Conservation (phyloP, 2,329 filamentous ascomycete genomes). For the Fusarium dlaminii region DNA sequence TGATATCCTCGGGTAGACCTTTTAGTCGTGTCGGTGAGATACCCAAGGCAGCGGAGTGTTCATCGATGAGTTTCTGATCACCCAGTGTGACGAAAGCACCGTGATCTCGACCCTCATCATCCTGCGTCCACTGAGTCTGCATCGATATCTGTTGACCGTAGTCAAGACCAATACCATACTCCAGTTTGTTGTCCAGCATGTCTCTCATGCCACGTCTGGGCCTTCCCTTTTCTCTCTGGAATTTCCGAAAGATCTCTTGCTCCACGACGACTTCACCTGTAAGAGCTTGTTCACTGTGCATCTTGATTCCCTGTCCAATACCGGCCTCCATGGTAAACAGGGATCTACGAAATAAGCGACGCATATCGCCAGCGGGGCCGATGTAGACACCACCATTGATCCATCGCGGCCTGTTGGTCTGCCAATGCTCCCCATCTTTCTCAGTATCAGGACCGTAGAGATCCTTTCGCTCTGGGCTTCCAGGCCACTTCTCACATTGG, state of each 20-base stretch:
- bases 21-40: neutral
- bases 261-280: neutral
- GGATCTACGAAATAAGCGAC: neutral
- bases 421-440: neutral
- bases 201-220: rapidly evolving
- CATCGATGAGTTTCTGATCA: neutral
- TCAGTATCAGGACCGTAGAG: neutral
- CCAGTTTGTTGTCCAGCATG: neutral
- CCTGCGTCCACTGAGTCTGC: neutral
- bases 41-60: neutral
- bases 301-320: neutral
- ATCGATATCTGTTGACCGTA: neutral
- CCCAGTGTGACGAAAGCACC: neutral
- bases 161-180: neutral
- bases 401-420: neutral
- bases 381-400: neutral
- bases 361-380: conserved; percentile 5
- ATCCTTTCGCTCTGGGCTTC: neutral
- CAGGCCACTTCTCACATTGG: neutral
- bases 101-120: neutral
- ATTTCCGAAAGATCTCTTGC: neutral
- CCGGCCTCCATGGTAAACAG: neutral
- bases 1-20: neutral
- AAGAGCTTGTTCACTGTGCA: neutral
- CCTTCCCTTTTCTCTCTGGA: neutral